These are phyloP conservation scores for Spergularia bocconei DNA, from an alignment of 148 eudicot genomes.

Conservation along the genomic window DNA sequence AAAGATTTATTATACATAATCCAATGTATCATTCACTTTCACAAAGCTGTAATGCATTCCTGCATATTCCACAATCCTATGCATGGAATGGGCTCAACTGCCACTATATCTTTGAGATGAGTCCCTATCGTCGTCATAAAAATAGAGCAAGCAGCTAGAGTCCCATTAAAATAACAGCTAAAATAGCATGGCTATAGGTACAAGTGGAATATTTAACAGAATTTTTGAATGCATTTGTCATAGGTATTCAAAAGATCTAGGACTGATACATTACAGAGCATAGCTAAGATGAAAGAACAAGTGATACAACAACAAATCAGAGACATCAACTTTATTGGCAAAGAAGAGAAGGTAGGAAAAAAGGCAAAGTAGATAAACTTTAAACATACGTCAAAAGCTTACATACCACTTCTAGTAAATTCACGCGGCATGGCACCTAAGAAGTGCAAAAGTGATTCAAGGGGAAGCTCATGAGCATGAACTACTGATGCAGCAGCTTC, in stretches of 20 bases:
- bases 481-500: slow-evolving; percentile 63
- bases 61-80: background rate
- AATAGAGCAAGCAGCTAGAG: background rate
- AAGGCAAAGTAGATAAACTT: background rate
- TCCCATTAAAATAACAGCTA: background rate
- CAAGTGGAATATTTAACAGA: background rate
- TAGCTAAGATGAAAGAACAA: background rate
- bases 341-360: background rate
- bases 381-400: slow-evolving; percentile 1
- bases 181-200: background rate
- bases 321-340: slow-evolving; percentile 1
- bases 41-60: background rate
- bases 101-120: background rate
- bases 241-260: background rate
- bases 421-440: slow-evolving; percentile 81
- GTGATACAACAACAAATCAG: background rate
- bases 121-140: background rate
- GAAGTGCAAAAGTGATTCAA: slow-evolving; percentile 71
- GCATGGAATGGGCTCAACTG: background rate
- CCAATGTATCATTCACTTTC: background rate
- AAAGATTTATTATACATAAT: background rate
- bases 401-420: slow-evolving; percentile 72
- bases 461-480: slow-evolving; percentile 53
- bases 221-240: background rate
- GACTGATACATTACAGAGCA: background rate